Evolutionary conservation across 2,329 filamentous ascomycete genomes (phyloP), one percentile per base, ranked within the genome.

Genomic region (Claviceps monticola): DNA sequence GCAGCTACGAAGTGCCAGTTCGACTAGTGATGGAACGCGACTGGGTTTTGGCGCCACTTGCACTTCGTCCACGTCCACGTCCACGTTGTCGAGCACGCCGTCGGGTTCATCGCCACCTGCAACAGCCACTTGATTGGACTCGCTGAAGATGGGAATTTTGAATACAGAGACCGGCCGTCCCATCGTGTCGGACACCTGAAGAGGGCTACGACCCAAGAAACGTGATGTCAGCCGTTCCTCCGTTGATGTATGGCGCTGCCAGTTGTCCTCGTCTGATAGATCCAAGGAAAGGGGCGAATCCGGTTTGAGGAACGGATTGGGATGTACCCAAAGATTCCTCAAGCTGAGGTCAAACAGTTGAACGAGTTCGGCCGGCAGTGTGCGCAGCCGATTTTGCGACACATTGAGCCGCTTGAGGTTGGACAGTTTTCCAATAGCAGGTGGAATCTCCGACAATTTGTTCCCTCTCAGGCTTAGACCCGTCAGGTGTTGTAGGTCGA

Each of bases 401-500:
- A 88, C 58, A 57, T 86, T 87, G 41, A 88, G 73, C 49, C 79
- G 74, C 49, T 70, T 68, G 4, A 88, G 71, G 53, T 79, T 80
- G 4, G 61, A 62, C 6, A 88, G 70, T 36, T 75, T 75, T 21
- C 69, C 70, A 48, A 88, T 79, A 3, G 73, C 70, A 0, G 79
- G 69, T 1, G 84, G 80, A 2, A 88, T 66, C 59, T 83, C 76
- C 0, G 66, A 68, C 14, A 88, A 71, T 23, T 72, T 63, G 58
- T 87, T 87, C 54, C 74, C 76, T 38, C 84, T 78, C 16, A 88
- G 70, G 57, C 77, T 86, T 13, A 88, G 73, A 16, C 82, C 76
- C 0, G 78, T 82, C 34, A 88, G 68, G 57, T 79, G 69, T 21
- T 79, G 68, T 2, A 88, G 66, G 46, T 77, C 72, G 59, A 85